Evolutionary conservation across 495 filamentous ascomycete genomes (phyloP).

Genomic region (Thozetella sp.): DNA sequence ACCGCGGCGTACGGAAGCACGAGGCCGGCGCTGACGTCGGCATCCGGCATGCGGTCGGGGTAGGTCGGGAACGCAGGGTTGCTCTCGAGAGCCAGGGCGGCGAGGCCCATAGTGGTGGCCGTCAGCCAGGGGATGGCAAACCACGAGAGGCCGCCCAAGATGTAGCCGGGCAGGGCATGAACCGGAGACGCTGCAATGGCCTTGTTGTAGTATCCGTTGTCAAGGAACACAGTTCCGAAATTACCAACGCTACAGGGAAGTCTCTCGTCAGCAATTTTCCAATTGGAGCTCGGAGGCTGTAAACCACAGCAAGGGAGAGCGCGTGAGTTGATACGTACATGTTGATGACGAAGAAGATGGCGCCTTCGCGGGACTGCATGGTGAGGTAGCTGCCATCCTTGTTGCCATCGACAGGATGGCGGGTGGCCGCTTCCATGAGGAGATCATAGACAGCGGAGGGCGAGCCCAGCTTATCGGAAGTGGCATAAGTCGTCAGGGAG

Average conservation of each 20-base stretch:
- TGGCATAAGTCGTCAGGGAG: slow-evolving; percentile 83
- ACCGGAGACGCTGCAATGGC: slow-evolving; percentile 90
- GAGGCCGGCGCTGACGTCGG: slow-evolving; percentile 82
- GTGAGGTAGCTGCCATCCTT: slow-evolving; percentile 85
- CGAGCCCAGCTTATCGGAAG: slow-evolving; percentile 74
- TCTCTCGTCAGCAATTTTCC: background rate
- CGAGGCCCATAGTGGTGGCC: slow-evolving; percentile 93
- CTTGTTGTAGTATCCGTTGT: slow-evolving; percentile 91
- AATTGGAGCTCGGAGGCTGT: background rate
- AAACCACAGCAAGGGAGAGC: background rate
- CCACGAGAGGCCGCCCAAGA: slow-evolving; percentile 88
- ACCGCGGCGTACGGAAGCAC: slow-evolving; percentile 89
- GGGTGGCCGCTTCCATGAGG: slow-evolving; percentile 66
- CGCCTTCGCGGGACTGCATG: slow-evolving; percentile 85
- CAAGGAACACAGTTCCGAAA: slow-evolving; percentile 79
- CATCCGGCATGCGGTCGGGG: slow-evolving; percentile 69
- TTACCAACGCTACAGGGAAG: slow-evolving; percentile 57
- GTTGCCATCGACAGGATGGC: slow-evolving; percentile 84
- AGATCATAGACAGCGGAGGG: slow-evolving; percentile 82
- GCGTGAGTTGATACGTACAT: no score
- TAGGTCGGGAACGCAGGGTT: slow-evolving; percentile 74
- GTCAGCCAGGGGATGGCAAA: slow-evolving; percentile 95
- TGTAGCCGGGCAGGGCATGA: slow-evolving; percentile 89
- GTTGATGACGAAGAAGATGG: slow-evolving; percentile 97
- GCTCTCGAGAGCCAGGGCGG: slow-evolving; percentile 79